Conservation (phyloP, 371 early-diverging fungal species). For the Quaeritorhiza haematococci region DNA sequence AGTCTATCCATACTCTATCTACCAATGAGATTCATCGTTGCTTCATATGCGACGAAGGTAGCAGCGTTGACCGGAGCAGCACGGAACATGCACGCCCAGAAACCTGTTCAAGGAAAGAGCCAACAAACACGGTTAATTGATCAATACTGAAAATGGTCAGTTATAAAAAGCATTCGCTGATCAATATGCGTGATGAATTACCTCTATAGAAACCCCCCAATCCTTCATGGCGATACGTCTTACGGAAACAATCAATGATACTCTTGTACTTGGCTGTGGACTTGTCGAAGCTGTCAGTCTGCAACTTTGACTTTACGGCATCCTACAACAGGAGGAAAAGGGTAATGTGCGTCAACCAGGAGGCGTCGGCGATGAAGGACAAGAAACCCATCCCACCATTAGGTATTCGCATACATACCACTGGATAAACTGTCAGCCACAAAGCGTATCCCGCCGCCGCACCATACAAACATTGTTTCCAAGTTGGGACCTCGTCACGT, state of each 20-base stretch:
- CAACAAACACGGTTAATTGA: not conserved
- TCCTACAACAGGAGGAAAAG: constrained; percentile 25
- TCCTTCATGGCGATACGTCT: constrained; percentile 39
- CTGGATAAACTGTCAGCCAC: constrained; percentile 45
- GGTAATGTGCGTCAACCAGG: not conserved
- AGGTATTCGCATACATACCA: constrained; percentile 18
- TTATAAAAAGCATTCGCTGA: too few species aligned
- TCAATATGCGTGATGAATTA: too few species aligned
- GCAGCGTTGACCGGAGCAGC: constrained; percentile 53
- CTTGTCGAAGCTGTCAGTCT: constrained; percentile 42
- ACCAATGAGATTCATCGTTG: constrained; percentile 29
- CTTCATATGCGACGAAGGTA: constrained; percentile 51
- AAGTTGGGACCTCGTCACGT: constrained; percentile 31
- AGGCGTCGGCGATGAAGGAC: not conserved
- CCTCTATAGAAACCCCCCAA: constrained; percentile 44
- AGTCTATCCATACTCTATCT: too few species aligned
- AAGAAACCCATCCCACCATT: constrained; percentile 1
- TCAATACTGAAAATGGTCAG: not conserved
- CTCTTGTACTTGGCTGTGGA: constrained; percentile 30
- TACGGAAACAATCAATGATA: constrained; percentile 37
- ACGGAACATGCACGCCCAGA: constrained; percentile 47
- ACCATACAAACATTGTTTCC: constrained; percentile 45
- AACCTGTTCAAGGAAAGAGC: constrained; percentile 20
- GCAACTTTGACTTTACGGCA: constrained; percentile 46
- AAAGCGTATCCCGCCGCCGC: constrained; percentile 42